A percentile compares a stretch with the other conserved stretches of the same genome.
Evolutionary conservation across 495 filamentous ascomycete species (phyloP).

Genomic region (Aspergillus incahuasiensis): DNA sequence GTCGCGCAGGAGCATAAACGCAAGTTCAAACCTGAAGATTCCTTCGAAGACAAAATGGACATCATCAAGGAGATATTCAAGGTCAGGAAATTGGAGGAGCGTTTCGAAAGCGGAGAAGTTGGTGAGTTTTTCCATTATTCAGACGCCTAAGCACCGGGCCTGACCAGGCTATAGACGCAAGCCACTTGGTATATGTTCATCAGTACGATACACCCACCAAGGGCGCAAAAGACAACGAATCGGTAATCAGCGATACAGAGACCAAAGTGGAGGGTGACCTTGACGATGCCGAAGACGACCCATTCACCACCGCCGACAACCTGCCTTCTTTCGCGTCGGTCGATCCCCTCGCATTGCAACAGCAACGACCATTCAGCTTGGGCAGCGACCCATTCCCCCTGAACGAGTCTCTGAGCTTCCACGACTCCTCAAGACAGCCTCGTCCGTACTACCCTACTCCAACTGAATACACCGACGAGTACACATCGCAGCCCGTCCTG

Average conservation of each 20-base stretch:
- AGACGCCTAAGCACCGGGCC: background rate
- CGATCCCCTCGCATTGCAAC: conserved; percentile 20
- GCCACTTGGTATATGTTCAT: conserved; percentile 34
- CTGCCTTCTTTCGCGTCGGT: conserved; percentile 27
- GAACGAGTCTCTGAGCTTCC: conserved; percentile 31
- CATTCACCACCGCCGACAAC: conserved; percentile 30
- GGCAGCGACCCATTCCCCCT: conserved; percentile 24
- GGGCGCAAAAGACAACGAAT: conserved; percentile 34
- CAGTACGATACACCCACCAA: conserved; percentile 38
- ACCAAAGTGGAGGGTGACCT: conserved; percentile 19
- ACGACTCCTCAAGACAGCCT: conserved; percentile 27
- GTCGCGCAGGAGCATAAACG: conserved; percentile 40
- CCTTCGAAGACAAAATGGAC: conserved; percentile 32
- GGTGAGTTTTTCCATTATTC: conserved; percentile 28
- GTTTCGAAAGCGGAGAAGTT: conserved; percentile 48
- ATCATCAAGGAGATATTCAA: conserved; percentile 51
- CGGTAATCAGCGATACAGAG: conserved; percentile 25
- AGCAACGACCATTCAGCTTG: conserved; percentile 18
- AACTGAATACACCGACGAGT: conserved; percentile 32
- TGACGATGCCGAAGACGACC: conserved; percentile 24
- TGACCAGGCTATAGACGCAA: conserved; percentile 27
- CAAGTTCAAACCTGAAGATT: conserved; percentile 31
- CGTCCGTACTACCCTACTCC: conserved; percentile 29
- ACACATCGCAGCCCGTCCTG: conserved; percentile 31
- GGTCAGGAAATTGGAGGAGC: conserved; percentile 51